Evolutionary conservation across 2,329 filamentous ascomycete species (phyloP), one percentile per base, ranked within the genome.

Genomic region (Fusarium proliferatum): DNA sequence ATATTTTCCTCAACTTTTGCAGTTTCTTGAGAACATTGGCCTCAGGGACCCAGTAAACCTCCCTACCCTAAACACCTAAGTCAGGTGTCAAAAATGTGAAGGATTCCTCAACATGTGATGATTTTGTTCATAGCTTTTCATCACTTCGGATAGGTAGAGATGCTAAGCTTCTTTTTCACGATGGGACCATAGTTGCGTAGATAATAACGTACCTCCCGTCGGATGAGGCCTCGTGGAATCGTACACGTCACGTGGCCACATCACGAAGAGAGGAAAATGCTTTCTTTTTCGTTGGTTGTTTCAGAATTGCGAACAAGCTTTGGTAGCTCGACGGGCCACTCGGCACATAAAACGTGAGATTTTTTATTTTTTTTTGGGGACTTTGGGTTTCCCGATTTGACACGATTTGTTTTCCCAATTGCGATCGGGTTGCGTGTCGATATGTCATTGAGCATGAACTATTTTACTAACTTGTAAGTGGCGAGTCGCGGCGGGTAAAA

Each of bases 381-480:
- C 42, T n/a, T 59, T 59, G 33, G 45, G 28, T 53, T 72, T 66
- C 71, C 68, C 71, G 71, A 72, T 74, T 69, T 63, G 71, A 69
- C 48, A 42, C 56, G 30, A 49, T 42, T 57, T 60, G 63, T 57
- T 71, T 65, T 56, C 28, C 30, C 16, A 45, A 45, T 17, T 42
- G 55, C 67, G 68, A 74, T 72, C 71, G 71, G 42, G 49, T 72
- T 74, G 71, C 71, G 64, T 52, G 71, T 69, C 63, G 41, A 69
- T 59, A 69, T 70, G 67, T 61, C 56, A 68, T 71, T 64, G 59
- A 67, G 23, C 51, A 63, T 68, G 61, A 61, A 67, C 48, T 45
- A 51, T 71, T 67, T 60, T 53, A 34, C 58, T 45, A 52, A 34
- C 49, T 68, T 62, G 55, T 52, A 60, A 45, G 71, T 72, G 72